phyloP scores from a whole-genome alignment of 805 yeast genomes.

The Kodamaea nitidulidarum region DNA sequence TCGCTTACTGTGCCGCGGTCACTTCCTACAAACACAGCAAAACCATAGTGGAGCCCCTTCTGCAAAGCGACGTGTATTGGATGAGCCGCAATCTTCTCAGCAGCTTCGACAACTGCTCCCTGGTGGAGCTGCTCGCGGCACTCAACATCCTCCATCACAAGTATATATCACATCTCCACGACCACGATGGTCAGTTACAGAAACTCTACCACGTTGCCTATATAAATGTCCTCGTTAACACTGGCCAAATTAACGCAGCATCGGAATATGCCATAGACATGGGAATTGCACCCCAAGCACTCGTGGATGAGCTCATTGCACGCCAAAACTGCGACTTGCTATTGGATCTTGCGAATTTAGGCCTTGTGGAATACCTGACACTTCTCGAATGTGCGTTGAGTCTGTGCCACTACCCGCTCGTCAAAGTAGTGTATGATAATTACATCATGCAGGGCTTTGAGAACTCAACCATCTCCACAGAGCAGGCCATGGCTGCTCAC shows the following conservation, averaged over 20 bases:
- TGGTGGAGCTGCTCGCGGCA: constrained; percentile 1
- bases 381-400: constrained; percentile 16
- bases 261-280: constrained; percentile 12
- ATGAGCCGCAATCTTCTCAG: constrained; percentile 6
- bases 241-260: constrained; percentile 23
- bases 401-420: constrained; percentile 24
- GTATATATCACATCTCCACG: constrained; percentile 9
- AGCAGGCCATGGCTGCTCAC: constrained; percentile 18
- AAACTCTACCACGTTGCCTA: constrained; percentile 20
- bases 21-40: constrained; percentile 9
- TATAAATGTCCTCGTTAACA: constrained; percentile 20
- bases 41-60: constrained; percentile 9
- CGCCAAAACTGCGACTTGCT: constrained; percentile 20
- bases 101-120: constrained; percentile 12
- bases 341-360: not conserved
- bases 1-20: constrained; percentile 8
- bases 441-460: constrained; percentile 28
- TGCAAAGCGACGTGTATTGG: constrained; percentile 7
- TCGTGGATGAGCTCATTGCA: constrained; percentile 8
- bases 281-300: constrained; percentile 3
- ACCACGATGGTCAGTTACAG: constrained; percentile 10
- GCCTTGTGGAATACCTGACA: constrained; percentile 10
- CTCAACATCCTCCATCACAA: constrained; percentile 23
- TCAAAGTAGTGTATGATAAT: constrained; percentile 24
- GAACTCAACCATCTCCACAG: constrained; percentile 18